phyloP scores from a whole-genome alignment of 1,139 yeast species.

The Pichia sp. region DNA sequence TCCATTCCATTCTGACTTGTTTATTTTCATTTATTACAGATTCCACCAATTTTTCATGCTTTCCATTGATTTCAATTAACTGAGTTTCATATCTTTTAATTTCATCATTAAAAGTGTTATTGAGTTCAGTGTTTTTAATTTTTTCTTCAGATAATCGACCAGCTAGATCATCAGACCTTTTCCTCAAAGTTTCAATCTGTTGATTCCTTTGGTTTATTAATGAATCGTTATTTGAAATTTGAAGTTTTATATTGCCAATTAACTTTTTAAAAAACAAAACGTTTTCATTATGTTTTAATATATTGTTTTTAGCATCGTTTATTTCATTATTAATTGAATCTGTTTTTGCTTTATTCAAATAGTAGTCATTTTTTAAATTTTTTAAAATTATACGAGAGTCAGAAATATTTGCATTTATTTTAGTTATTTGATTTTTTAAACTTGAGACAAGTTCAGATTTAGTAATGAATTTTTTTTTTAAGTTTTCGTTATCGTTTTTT shows the following conservation, averaged over 20 bases:
- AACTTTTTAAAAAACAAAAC: constrained; percentile 10
- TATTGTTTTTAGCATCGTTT: constrained; percentile 7
- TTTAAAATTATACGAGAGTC: background rate
- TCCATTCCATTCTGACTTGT: background rate
- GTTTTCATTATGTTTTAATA: constrained; percentile 8
- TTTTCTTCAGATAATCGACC: constrained; percentile 26
- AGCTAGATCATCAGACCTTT: constrained; percentile 22
- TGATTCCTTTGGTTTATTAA: constrained; percentile 13
- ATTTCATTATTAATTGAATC: constrained; percentile 3
- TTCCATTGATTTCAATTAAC: constrained; percentile 2
- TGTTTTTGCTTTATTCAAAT: constrained; percentile 5
- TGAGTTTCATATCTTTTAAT: constrained; percentile 10
- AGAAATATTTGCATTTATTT: constrained; percentile 1
- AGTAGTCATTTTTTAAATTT: constrained; percentile 5
- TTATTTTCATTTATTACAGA: background rate
- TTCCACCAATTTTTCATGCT: constrained; percentile 1
- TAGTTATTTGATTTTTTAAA: constrained; percentile 13
- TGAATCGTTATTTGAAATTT: constrained; percentile 6
- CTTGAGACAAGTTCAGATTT: constrained; percentile 8
- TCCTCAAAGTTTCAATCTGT: constrained; percentile 14
- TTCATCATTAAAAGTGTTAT: constrained; percentile 9
- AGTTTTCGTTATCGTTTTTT: constrained; percentile 9
- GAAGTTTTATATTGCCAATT: constrained; percentile 6
- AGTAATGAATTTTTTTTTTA: constrained; percentile 9
- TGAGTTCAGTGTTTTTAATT: constrained; percentile 15